Evolutionary conservation across 1,139 yeast genomes (phyloP), one percentile per base, ranked within the genome.

Genomic region (Scheffersomyces segobiensis): DNA sequence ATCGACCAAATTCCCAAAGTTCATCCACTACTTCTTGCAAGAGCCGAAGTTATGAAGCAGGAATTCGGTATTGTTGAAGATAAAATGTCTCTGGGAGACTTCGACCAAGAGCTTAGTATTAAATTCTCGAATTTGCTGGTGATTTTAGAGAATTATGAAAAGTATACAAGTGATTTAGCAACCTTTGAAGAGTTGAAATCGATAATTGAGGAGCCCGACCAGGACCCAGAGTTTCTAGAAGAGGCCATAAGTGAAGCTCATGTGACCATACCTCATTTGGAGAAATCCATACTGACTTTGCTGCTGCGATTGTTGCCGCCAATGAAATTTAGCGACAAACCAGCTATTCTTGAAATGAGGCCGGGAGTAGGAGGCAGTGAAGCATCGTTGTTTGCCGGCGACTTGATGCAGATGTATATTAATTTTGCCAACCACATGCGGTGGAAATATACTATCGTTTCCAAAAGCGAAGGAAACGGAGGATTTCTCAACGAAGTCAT

Each of bases 311-410:
- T 95, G 14, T 76, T 93, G 46, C 98, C 98, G 1, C 85, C 91
- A 3, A 87, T 90, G 62, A 87, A 88, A 54, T 91, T 90, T 70
- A 83, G 89, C 3, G 96, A 91, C 57, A 86, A 85, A 60, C 87
- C 96, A 0, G 89, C 97, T 55, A 79, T 95, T 17, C 66, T 95
- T 20, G 99, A 95, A 71, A 73, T 95, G 32, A 81, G 98, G 58
- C 98, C 99, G 0, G 99, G 99, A 1, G 93, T 95, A 1, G 99
- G 99, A 17, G 99, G 99, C 2, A 84, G 87, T 6, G 99, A 95
- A 68, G 98, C 99, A 0, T 87, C 89, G 70, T 81, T 95, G 7
- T 95, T 95, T 71, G 86, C 98, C 0, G 83, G 82, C 53, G 97
- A 96, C 70, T 75, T 95, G 60, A 73, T 93, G 62, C 80, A 83